Conservation (phyloP, 2,329 filamentous ascomycete genomes). For the Botryotinia calthae region DNA sequence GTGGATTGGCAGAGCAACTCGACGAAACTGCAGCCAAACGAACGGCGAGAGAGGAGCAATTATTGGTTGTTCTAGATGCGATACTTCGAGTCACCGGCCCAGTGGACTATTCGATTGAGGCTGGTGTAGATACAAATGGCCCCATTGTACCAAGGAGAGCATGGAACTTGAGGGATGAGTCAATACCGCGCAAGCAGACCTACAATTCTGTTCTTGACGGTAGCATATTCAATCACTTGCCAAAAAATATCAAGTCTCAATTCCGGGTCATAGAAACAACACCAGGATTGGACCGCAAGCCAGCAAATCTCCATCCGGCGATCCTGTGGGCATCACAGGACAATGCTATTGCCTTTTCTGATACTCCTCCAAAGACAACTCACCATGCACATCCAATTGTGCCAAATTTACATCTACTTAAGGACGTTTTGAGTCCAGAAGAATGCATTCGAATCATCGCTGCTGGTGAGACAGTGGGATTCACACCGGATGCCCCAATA, state of each 20-base stretch:
- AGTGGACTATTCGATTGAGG: constrained; percentile 47
- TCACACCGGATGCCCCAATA: constrained; percentile 65
- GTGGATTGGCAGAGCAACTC: constrained; percentile 58
- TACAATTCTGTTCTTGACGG: constrained; percentile 59
- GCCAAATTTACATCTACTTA: constrained; percentile 58
- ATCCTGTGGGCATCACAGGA: constrained; percentile 61
- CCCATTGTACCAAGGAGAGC: constrained; percentile 49
- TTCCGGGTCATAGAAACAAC: constrained; percentile 63
- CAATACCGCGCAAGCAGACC: constrained; percentile 44
- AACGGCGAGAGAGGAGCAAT: constrained; percentile 50
- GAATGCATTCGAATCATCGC: constrained; percentile 67
- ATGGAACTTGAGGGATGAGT: constrained; percentile 55
- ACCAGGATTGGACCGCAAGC: constrained; percentile 58
- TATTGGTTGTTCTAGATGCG: constrained; percentile 61
- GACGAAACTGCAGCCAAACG: constrained; percentile 43
- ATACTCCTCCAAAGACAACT: constrained; percentile 49
- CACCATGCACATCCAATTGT: constrained; percentile 59
- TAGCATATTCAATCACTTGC: constrained; percentile 48
- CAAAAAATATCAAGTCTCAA: constrained; percentile 41
- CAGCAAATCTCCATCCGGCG: constrained; percentile 65
- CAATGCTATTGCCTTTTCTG: constrained; percentile 53
- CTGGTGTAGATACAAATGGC: constrained; percentile 29
- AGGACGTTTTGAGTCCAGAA: constrained; percentile 55
- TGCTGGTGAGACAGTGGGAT: constrained; percentile 62
- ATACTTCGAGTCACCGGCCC: constrained; percentile 63